Conservation (phyloP, 208 protist genomes). For the Crithidia mellificae region DNA sequence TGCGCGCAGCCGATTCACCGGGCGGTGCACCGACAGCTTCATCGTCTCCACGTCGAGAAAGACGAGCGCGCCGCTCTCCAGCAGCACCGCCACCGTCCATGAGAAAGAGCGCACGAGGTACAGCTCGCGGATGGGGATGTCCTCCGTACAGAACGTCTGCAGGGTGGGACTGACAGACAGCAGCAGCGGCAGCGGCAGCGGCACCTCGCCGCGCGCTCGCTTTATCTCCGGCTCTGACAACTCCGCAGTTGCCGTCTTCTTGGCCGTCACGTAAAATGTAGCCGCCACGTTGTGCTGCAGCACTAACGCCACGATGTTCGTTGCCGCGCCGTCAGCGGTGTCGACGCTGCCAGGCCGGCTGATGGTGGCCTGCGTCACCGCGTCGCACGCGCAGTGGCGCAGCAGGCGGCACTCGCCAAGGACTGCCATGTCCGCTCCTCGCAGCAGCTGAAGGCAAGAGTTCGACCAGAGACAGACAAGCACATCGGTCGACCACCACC, state of each 20-base stretch:
- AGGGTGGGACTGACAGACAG: conserved; percentile 18
- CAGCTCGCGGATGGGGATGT: conserved; percentile 58
- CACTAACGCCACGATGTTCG: conserved; percentile 48
- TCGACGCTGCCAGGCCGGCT: conserved; percentile 12
- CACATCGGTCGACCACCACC: conserved; percentile 51
- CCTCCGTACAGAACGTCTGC: conserved; percentile 48
- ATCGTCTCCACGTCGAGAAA: conserved; percentile 68
- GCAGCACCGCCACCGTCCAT: conserved; percentile 49
- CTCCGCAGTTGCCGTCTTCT: background rate
- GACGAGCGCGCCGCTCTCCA: conserved; percentile 73
- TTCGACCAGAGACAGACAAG: conserved; percentile 65
- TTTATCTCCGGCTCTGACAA: conserved; percentile 13
- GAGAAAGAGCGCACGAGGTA: conserved; percentile 54
- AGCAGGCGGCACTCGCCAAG: conserved; percentile 23
- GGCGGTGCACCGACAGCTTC: conserved; percentile 45
- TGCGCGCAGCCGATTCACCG: conserved; percentile 32
- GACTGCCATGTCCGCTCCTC: conserved; percentile 8
- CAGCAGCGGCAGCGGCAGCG: conserved; percentile 4
- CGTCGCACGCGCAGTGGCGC: conserved; percentile 22
- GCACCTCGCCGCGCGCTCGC: conserved; percentile 14
- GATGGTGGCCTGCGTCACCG: conserved; percentile 24
- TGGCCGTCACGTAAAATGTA: conserved; percentile 39
- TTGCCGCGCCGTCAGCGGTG: background rate
- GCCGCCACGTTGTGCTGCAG: conserved; percentile 49
- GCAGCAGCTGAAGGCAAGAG: conserved; percentile 40